phyloP scores from a whole-genome alignment of 495 filamentous ascomycete species.

The Daldinia vernicosa region DNA sequence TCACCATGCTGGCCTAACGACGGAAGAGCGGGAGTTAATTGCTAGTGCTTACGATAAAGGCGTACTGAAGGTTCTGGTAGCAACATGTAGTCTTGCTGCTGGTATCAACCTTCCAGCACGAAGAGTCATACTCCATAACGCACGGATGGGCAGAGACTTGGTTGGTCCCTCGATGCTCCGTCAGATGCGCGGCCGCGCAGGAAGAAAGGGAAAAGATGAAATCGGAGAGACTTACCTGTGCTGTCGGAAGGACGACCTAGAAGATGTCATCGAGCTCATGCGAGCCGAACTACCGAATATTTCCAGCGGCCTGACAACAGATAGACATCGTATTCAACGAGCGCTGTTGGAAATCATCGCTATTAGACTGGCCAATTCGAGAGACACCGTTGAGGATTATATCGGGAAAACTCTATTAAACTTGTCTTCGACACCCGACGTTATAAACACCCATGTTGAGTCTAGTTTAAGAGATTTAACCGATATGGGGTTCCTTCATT shows the following conservation, averaged over 20 bases:
- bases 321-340: slow-evolving; percentile 73
- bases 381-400: slow-evolving; percentile 74
- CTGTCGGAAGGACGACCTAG: slow-evolving; percentile 74
- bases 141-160: slow-evolving; percentile 79
- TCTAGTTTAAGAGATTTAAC: slow-evolving; percentile 63
- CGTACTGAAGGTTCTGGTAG: slow-evolving; percentile 75
- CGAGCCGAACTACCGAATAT: slow-evolving; percentile 77
- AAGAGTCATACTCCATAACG: slow-evolving; percentile 80
- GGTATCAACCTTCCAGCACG: slow-evolving; percentile 81
- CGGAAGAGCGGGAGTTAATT: slow-evolving; percentile 80
- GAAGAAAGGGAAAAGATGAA: slow-evolving; percentile 84
- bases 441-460: slow-evolving; percentile 63
- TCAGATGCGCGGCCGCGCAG: slow-evolving; percentile 86
- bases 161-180: slow-evolving; percentile 77
- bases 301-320: slow-evolving; percentile 73
- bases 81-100: slow-evolving; percentile 85
- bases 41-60: slow-evolving; percentile 77
- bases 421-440: slow-evolving; percentile 54
- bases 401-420: slow-evolving; percentile 73
- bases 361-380: slow-evolving; percentile 74
- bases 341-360: slow-evolving; percentile 80
- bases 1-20: slow-evolving; percentile 83
- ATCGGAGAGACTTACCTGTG: slow-evolving; percentile 83
- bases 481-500: slow-evolving; percentile 64
- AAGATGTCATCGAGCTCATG: slow-evolving; percentile 73